Evolutionary conservation across 2,329 filamentous ascomycete genomes (phyloP), one percentile per base, ranked within the genome.

Genomic region (Blumeriella jaapii): DNA sequence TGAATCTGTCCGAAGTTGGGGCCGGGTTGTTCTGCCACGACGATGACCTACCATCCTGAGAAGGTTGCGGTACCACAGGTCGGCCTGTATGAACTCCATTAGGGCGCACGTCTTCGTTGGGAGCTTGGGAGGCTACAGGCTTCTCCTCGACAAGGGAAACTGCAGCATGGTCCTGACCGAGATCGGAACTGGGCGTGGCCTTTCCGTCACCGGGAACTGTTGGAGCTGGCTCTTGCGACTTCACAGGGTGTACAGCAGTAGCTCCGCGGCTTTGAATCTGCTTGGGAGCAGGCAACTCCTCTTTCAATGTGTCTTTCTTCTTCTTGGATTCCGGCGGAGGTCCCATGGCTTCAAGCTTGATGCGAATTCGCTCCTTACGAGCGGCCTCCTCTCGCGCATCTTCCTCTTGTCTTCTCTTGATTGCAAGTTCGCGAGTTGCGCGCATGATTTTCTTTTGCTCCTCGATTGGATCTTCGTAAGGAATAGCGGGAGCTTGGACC

Each of bases 351-450:
- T 79, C 79, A 29, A 87, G 60, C 56, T 83, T 85, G 53, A 78
- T 68, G 30, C 75, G 71, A 41, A 87, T 75, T 15, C 82, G 71
- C 52, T 83, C 79, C 48, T 72, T 69, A 40, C 68, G 71, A 12
- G 72, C 82, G n/a, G 74, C 78, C 51, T 84, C 79, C 50, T 82
- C 78, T n/a, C 66, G 69, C 13, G 70, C 76, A 48, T 80, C 77
- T 55, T 85, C 71, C 39, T 82, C 78, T 40, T 74, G 61, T 30
- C 74, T 66, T 38, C 78, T 68, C 51, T 80, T 77, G 51, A 78
- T 75, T 13, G 79, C 80, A 34, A 74, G 61, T 49, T 86, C 79
- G 5, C 76, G 67, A 24, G 73, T 72, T 49, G 83, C 76, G 23
- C 69, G 69, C 80, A 87, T 86, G 14, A 83, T 69, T 59, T 67